These are phyloP conservation scores for Zymoseptoria pseudotritici DNA, from an alignment of 2,329 filamentous ascomycete genomes.

Conservation along the genomic window DNA sequence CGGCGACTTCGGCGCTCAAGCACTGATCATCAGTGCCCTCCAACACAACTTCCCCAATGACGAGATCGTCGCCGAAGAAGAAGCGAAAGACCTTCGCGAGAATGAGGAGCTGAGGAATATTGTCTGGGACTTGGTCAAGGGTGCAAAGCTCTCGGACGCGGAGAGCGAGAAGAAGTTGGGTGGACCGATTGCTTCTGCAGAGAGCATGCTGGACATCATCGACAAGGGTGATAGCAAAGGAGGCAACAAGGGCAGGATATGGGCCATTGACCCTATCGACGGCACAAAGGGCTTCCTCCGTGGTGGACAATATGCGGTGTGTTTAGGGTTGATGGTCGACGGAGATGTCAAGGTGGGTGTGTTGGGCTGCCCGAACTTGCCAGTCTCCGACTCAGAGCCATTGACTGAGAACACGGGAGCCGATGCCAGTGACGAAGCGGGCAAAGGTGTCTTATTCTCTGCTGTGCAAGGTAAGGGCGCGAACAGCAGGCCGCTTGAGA, in stretches of 20 bases:
- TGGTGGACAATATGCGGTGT: conserved; percentile 95
- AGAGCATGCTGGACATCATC: conserved; percentile 54
- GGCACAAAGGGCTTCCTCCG: conserved; percentile 95
- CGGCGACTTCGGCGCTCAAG: conserved; percentile 95
- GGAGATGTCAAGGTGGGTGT: conserved; percentile 92
- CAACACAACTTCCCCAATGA: conserved; percentile 84
- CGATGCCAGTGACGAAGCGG: conserved; percentile 64
- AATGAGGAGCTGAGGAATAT: conserved; percentile 62
- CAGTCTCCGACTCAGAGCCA: conserved; percentile 68
- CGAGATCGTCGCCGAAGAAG: conserved; percentile 90
- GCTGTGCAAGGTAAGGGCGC: conserved; percentile 75
- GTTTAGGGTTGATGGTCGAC: conserved; percentile 83
- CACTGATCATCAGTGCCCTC: conserved; percentile 86
- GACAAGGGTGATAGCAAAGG: conserved; percentile 60
- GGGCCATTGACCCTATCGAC: conserved; percentile 96
- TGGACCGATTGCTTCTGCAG: conserved; percentile 57
- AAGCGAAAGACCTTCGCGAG: conserved; percentile 69
- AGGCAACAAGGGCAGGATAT: conserved; percentile 70
- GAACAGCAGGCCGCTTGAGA: conserved; percentile 63
- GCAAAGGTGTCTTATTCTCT: conserved; percentile 81
- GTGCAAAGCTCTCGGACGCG: conserved; percentile 60
- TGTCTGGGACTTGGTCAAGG: conserved; percentile 77
- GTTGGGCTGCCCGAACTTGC: conserved; percentile 90
- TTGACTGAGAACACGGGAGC: conserved; percentile 65
- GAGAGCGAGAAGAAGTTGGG: conserved; percentile 62